Evolutionary conservation across 352 stramenopile species (phyloP).

Genomic region (Elongisporangium anandrum): DNA sequence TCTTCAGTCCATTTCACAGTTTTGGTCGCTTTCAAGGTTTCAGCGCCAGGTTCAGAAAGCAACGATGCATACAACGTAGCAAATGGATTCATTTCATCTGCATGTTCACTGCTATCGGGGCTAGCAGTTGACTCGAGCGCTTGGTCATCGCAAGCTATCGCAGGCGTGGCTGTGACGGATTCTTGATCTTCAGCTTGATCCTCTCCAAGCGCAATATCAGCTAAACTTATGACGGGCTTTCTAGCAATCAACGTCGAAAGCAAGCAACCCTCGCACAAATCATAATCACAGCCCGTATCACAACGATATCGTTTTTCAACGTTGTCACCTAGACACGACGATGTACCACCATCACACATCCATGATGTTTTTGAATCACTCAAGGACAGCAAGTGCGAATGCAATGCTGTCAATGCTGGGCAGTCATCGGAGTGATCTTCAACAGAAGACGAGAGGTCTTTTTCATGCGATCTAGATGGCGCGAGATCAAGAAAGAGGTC

Average conservation of each 20-base stretch:
- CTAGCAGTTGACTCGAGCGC: background rate
- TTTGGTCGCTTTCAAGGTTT: background rate
- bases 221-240: conserved; percentile 3
- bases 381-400: conserved; percentile 46
- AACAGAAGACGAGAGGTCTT: conserved; percentile 1
- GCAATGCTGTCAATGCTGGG: conserved; percentile 35
- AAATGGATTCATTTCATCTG: conserved; percentile 23
- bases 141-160: conserved; percentile 5
- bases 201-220: conserved; percentile 5
- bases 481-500: conserved; percentile 48
- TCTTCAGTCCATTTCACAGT: conserved; percentile 12
- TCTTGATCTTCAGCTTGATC: conserved; percentile 2
- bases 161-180: background rate
- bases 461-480: conserved; percentile 7
- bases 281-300: conserved; percentile 62
- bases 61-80: conserved; percentile 26
- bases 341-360: conserved; percentile 66
- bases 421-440: conserved; percentile 6
- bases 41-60: conserved; percentile 14
- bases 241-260: conserved; percentile 31
- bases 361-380: conserved; percentile 53
- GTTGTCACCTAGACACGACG: conserved; percentile 56
- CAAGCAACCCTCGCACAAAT: conserved; percentile 66
- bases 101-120: background rate
- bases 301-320: conserved; percentile 55